Evolutionary conservation across 768 basidiomycete species (phyloP), one percentile per base, ranked within the genome.

Genomic region (Hygrophorus pudorinus): DNA sequence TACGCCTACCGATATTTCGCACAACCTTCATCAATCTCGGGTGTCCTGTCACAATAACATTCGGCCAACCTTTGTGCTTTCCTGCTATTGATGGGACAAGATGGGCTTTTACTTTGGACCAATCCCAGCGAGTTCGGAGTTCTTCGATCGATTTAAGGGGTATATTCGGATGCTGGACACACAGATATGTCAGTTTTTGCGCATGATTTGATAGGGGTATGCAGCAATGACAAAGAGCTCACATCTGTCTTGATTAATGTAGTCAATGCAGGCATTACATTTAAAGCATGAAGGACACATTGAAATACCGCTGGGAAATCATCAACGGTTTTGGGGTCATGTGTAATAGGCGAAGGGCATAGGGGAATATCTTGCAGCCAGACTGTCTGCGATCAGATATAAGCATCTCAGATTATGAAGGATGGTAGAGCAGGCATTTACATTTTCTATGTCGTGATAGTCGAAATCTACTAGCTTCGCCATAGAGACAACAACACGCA

Each of bases 391-490:
- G 20, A 20, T 42, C 14, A n/a, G 17, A 20, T 2, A 29, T 13
- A 6, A 52, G 30, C 31, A 14, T 28, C 21, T n/a, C 6, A 36
- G 18, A n/a, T 16, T 13, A 14, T 7, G 14, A 14, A 40, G 11
- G 10, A n/a, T 18, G 31, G 12, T 5, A 21, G 35, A 35, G 13
- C 47, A 24, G 42, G 45, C 44, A 11, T 73, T 41, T 47, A 89
- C 88, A 59, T 96, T 96, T 62, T 96, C 90, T 54, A 94, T 90
- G 50, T 81, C 75, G 16, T 80, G 71, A 79, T 85, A 96, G 60
- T 96, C 91, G 55, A 82, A 79, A 24, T 74, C 67, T 28, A 91
- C 68, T n/a, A 94, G 66, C 55, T 96, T 94, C 11, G 89, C 91
- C 0, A 91, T 92, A 1, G 85, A 79, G 37, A 94, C 65, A 1